Conservation (phyloP, 371 early-diverging fungal genomes). For the Mucor velutinosus region DNA sequence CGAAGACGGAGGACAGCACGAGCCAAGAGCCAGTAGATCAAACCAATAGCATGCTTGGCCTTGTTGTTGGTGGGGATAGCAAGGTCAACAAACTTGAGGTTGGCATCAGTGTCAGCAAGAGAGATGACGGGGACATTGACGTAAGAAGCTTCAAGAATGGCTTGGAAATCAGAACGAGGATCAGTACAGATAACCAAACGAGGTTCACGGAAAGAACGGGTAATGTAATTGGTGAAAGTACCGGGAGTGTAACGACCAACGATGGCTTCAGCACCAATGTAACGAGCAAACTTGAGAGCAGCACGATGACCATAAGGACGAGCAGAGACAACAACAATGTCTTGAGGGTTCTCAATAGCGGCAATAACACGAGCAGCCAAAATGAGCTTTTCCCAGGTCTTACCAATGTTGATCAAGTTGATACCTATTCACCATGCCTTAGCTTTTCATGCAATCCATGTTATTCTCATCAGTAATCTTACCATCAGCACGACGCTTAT, state of each 20-base stretch:
- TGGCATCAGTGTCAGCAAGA: conserved; percentile 97
- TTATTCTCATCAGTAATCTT: not conserved
- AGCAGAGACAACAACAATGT: conserved; percentile 96
- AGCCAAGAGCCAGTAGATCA: conserved; percentile 96
- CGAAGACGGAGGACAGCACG: conserved; percentile 98
- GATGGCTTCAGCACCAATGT: conserved; percentile 97
- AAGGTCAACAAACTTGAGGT: conserved; percentile 94
- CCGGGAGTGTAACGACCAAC: conserved; percentile 99
- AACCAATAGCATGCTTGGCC: conserved; percentile 97
- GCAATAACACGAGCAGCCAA: conserved; percentile 98
- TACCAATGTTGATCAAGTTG: conserved; percentile 97
- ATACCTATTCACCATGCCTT: conserved; percentile 44
- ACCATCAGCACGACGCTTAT: conserved; percentile 95
- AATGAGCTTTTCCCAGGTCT: conserved; percentile 99
- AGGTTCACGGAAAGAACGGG: conserved; percentile 98
- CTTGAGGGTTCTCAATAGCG: conserved; percentile 96
- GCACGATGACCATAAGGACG: conserved; percentile 99
- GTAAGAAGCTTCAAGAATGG: conserved; percentile 97
- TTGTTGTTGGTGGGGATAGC: conserved; percentile 99
- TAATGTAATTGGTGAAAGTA: conserved; percentile 99
- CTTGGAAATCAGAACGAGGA: conserved; percentile 98
- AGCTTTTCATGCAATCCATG: too few species aligned
- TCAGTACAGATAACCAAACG: conserved; percentile 98
- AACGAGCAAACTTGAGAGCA: conserved; percentile 96
- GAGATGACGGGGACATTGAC: conserved; percentile 99